Evolutionary conservation across 345 rosid genomes (phyloP).

Genomic region (Salix caprea): DNA sequence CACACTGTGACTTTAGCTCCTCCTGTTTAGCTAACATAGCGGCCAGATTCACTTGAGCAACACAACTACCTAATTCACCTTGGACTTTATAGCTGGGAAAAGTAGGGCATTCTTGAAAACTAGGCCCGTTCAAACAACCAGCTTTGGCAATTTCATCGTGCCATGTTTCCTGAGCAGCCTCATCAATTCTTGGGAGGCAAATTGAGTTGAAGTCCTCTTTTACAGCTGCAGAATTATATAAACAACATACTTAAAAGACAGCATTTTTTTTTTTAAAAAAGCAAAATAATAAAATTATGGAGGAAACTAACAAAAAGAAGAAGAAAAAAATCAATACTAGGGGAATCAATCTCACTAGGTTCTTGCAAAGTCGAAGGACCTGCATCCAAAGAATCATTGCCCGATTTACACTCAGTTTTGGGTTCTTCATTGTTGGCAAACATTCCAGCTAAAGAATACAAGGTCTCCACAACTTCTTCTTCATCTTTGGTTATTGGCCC

Average conservation of each 20-base stretch:
- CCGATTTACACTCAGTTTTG: constrained; percentile 24
- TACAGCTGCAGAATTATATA: constrained; percentile 19
- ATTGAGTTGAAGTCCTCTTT: constrained; percentile 27
- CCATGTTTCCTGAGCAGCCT: constrained; percentile 21
- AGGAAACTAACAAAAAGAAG: not conserved
- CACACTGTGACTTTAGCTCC: constrained; percentile 22
- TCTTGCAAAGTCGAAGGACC: constrained; percentile 26
- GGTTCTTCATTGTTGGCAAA: constrained; percentile 34
- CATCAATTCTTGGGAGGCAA: constrained; percentile 17
- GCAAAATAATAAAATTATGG: not conserved
- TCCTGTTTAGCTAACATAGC: constrained; percentile 16
- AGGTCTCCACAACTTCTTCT: constrained; percentile 90
- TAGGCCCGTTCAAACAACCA: constrained; percentile 18
- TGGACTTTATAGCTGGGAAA: not conserved
- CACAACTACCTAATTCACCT: constrained; percentile 6
- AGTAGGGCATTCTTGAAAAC: constrained; percentile 14
- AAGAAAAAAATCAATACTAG: constrained; percentile 3
- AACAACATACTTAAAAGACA: not conserved
- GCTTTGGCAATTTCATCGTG: constrained; percentile 17
- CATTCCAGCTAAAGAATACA: constrained; percentile 78
- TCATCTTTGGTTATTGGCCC: constrained; percentile 82
- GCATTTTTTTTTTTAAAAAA: not conserved
- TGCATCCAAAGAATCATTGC: constrained; percentile 15
- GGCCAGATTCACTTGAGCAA: constrained; percentile 19
- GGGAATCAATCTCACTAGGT: constrained; percentile 14